Conservation (phyloP, 2,329 filamentous ascomycete genomes). For the Gaeumannomyces tritici region DNA sequence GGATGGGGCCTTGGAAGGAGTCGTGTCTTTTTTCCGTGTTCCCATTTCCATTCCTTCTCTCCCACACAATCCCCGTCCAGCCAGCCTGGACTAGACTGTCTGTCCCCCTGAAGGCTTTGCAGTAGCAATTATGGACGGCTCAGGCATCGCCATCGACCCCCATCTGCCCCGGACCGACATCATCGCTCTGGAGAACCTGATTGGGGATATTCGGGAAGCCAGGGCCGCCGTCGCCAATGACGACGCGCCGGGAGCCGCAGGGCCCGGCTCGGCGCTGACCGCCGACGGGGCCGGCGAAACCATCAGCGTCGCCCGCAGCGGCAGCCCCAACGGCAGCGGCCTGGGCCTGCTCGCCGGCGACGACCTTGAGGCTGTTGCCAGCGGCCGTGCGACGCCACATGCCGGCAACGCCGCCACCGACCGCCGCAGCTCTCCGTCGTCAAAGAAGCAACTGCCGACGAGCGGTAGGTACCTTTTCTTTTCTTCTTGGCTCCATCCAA, state of each 20-base stretch:
- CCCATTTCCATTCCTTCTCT: neutral
- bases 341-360: neutral
- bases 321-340: neutral
- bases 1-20: neutral
- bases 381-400: neutral
- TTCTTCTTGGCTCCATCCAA: neutral
- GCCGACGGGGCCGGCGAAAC: neutral
- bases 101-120: neutral
- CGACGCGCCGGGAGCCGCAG: neutral
- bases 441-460: neutral
- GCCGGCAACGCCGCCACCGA: neutral
- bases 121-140: constrained; percentile 7
- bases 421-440: neutral
- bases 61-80: neutral
- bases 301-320: neutral
- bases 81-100: neutral
- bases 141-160: constrained; percentile 26
- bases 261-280: no score
- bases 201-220: constrained; percentile 23
- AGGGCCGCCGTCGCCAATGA: constrained; percentile 1
- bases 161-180: constrained; percentile 30
- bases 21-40: neutral
- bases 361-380: neutral
- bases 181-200: constrained; percentile 28
- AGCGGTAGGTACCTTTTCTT: neutral